Evolutionary conservation across 495 filamentous ascomycete genomes (phyloP).

Genomic region (Pseudevernia furfuracea): DNA sequence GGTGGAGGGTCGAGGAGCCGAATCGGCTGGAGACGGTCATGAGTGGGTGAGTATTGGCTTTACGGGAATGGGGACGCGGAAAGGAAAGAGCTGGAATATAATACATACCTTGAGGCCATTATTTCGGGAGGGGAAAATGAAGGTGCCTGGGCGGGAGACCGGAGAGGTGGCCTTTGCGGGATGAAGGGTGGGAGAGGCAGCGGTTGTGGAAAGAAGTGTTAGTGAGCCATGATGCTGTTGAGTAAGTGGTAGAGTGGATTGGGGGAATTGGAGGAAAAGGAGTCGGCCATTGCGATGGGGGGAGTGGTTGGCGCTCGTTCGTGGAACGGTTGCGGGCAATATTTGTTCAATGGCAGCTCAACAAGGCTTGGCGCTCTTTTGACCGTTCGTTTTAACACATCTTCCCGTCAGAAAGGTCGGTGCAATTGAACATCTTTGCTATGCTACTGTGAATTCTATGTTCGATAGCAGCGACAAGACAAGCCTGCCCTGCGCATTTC

Average conservation of each 20-base stretch:
- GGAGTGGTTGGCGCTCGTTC: conserved; percentile 4
- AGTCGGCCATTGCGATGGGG: background rate
- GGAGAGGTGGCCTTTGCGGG: conserved; percentile 17
- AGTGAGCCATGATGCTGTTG: conserved; percentile 25
- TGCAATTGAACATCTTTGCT: background rate
- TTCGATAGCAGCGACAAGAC: background rate
- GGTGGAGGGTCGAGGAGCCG: conserved; percentile 55
- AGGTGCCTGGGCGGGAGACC: conserved; percentile 8
- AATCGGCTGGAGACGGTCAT: conserved; percentile 42
- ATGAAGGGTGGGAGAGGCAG: conserved; percentile 22
- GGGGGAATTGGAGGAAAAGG: background rate
- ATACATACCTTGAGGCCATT: conserved; percentile 21
- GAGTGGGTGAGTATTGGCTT: background rate
- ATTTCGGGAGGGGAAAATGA: background rate
- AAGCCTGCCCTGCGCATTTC: background rate
- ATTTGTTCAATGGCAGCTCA: background rate
- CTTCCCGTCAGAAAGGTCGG: background rate
- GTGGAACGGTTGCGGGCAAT: conserved; percentile 3
- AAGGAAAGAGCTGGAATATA: too few relatives aligned
- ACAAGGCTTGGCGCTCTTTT: conserved; percentile 8
- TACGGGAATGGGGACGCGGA: background rate
- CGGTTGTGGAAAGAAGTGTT: conserved; percentile 27
- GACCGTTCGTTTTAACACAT: background rate
- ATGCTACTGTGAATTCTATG: background rate
- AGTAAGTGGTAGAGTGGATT: background rate